These are phyloP conservation scores for Aspergillus texensis DNA, from an alignment of 2,329 filamentous ascomycete genomes.

Conservation along the genomic window DNA sequence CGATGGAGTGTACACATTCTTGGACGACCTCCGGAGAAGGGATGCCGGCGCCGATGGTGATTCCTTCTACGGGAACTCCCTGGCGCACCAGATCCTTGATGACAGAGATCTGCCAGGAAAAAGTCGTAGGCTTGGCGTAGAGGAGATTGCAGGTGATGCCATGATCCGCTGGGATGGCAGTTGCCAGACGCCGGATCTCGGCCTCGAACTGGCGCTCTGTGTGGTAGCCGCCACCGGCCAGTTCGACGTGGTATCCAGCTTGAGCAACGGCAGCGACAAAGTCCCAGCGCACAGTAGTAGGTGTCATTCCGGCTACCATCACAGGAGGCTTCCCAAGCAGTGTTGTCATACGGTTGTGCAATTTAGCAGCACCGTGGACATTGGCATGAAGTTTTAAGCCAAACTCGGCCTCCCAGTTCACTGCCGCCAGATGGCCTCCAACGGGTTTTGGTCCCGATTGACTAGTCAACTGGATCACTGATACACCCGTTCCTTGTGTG, in stretches of 20 bases:
- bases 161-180: constrained; percentile 78
- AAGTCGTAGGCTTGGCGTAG: constrained; percentile 85
- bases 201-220: constrained; percentile 79
- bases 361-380: no score
- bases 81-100: constrained; percentile 78
- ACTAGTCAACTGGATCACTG: no score
- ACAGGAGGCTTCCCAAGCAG: constrained; percentile 80
- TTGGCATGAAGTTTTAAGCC: no score
- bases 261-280: constrained; percentile 95
- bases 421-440: no score
- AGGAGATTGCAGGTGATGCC: constrained; percentile 90
- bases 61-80: constrained; percentile 85
- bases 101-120: constrained; percentile 90
- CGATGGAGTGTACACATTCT: constrained; percentile 89
- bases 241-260: constrained; percentile 87
- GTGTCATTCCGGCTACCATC: constrained; percentile 92
- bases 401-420: no score
- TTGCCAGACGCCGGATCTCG: constrained; percentile 82
- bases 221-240: constrained; percentile 88
- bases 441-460: no score
- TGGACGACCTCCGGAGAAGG: constrained; percentile 91
- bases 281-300: constrained; percentile 84
- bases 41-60: constrained; percentile 89
- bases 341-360: constrained; percentile 69
- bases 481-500: no score